Conservation (phyloP, 768 basidiomycete species). For the Lentinula boryana region DNA sequence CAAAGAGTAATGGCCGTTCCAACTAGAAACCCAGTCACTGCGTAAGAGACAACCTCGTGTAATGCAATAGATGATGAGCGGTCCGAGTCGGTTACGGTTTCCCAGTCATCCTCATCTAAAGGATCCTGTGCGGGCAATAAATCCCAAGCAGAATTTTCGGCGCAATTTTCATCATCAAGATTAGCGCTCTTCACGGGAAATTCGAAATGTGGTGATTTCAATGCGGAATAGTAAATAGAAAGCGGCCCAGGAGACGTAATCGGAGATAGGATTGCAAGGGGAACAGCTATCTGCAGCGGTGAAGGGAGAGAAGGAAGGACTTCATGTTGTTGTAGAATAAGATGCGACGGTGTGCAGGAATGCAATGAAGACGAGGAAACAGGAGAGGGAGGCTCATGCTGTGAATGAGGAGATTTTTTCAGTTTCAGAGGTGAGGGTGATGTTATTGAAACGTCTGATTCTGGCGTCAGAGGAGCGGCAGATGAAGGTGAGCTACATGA, state of each 20-base stretch:
- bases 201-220: not conserved
- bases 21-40: constrained; percentile 54
- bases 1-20: constrained; percentile 53
- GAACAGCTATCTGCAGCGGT: not conserved
- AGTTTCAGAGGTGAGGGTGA: not conserved
- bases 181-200: not conserved
- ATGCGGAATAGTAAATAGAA: not conserved
- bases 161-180: not conserved
- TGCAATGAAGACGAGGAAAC: not conserved
- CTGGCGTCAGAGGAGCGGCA: not conserved
- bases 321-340: not conserved
- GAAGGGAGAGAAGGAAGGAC: not conserved
- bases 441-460: not conserved
- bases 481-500: not conserved
- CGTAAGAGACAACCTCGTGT: constrained; percentile 34
- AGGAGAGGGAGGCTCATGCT: not conserved
- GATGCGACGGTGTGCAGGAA: not conserved
- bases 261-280: not conserved
- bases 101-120: not conserved
- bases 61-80: not conserved
- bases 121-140: not conserved
- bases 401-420: not conserved
- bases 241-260: not conserved
- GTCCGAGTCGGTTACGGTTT: not conserved
- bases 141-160: not conserved